phyloP scores from a whole-genome alignment of 2,329 filamentous ascomycete genomes.

The Oidium heveae region DNA sequence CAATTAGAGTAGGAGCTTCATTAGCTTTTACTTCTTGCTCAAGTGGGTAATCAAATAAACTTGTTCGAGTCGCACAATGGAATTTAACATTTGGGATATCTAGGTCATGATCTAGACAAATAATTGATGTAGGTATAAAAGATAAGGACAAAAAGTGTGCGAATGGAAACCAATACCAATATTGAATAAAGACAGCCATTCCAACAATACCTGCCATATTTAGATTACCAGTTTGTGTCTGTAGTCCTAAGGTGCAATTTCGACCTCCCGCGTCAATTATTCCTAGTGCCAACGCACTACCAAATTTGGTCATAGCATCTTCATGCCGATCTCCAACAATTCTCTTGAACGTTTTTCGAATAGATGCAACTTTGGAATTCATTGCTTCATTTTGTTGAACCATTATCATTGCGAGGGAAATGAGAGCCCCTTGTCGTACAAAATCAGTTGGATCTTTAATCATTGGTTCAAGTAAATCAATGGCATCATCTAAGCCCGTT shows the following conservation, averaged over 20 bases:
- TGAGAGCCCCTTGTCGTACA: constrained; percentile 85
- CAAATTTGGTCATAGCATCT: constrained; percentile 98
- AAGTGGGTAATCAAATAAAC: constrained; percentile 91
- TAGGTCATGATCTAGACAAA: constrained; percentile 78
- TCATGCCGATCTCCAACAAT: constrained; percentile 86
- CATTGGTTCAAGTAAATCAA: constrained; percentile 94
- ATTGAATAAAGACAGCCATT: constrained; percentile 95
- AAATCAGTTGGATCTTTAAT: constrained; percentile 98
- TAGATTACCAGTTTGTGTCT: constrained; percentile 92
- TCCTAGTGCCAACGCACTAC: constrained; percentile 74
- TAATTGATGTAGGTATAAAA: constrained; percentile 91
- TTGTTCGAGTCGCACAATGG: constrained; percentile 80
- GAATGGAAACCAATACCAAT: constrained; percentile 99
- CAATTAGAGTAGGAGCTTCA: constrained; percentile 78
- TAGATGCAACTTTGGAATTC: constrained; percentile 83
- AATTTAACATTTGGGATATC: constrained; percentile 90
- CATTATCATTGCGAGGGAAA: constrained; percentile 90
- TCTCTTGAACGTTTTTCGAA: constrained; percentile 85
- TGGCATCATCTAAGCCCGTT: constrained; percentile 84
- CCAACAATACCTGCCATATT: constrained; percentile 98
- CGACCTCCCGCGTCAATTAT: constrained; percentile 96
- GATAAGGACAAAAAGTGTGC: constrained; percentile 91
- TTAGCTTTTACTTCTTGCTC: constrained; percentile 90
- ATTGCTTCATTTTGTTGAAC: constrained; percentile 98
- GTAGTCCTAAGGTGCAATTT: constrained; percentile 93